Conservation (phyloP, 2,329 filamentous ascomycete species). For the Cytospora paraplurivora region DNA sequence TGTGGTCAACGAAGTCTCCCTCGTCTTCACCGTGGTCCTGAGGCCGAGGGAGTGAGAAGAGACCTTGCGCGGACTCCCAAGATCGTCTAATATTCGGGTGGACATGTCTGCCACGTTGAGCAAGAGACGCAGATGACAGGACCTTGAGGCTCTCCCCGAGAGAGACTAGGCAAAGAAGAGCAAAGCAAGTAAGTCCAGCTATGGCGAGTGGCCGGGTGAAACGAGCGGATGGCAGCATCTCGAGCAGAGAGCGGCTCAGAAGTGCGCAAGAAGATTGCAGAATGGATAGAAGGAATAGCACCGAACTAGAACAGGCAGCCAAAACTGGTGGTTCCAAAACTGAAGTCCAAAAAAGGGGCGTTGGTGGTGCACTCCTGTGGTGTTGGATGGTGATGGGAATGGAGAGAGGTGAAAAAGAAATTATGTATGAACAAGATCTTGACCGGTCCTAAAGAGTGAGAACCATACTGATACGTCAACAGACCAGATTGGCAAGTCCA, state of each 20-base stretch:
- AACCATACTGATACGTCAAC: not conserved
- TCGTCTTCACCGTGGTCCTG: not conserved
- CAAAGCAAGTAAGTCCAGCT: constrained; percentile 8
- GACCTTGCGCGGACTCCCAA: constrained; percentile 26
- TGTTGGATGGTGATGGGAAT: not conserved
- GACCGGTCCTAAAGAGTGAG: too few relatives aligned
- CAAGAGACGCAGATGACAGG: constrained; percentile 7
- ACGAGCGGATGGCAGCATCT: constrained; percentile 24
- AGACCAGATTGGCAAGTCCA: not conserved
- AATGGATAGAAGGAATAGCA: not conserved
- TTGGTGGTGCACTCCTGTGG: not conserved
- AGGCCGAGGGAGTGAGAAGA: constrained; percentile 6
- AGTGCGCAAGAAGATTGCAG: constrained; percentile 1
- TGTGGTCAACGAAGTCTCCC: not conserved
- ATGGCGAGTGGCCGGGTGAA: constrained; percentile 18
- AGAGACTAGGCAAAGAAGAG: constrained; percentile 21
- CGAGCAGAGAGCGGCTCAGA: constrained; percentile 7
- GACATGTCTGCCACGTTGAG: not conserved
- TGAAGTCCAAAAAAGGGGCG: constrained; percentile 27
- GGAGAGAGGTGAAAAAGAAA: constrained; percentile 2
- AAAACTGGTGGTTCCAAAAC: constrained; percentile 30
- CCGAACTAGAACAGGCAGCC: constrained; percentile 17
- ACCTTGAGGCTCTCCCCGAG: constrained; percentile 19
- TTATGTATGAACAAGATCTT: too few relatives aligned
- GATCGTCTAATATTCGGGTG: constrained; percentile 9